Conservation (phyloP, 345 rosid species). For the Salix brachista region DNA sequence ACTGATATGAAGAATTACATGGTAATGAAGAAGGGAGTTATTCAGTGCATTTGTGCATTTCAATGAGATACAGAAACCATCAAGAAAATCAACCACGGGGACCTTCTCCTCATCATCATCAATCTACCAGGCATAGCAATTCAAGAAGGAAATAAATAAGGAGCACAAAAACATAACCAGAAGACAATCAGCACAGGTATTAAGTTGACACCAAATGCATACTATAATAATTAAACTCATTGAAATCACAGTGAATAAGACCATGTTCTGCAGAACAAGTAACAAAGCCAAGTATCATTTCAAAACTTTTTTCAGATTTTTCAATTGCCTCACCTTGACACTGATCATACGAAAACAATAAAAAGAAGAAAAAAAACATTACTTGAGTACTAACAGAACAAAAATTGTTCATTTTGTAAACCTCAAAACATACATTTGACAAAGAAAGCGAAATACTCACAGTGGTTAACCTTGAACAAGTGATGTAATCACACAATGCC, state of each 20-base stretch:
- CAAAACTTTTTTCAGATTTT: conserved; percentile 73
- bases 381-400: too few species aligned
- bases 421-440: too few species aligned
- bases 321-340: conserved; percentile 79
- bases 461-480: conserved; percentile 85
- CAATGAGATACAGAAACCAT: conserved; percentile 96
- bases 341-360: conserved; percentile 34
- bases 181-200: too few species aligned
- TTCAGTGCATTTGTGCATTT: conserved; percentile 84
- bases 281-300: conserved; percentile 67
- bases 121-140: conserved; percentile 41
- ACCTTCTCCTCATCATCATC: conserved; percentile 92
- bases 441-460: conserved; percentile 37
- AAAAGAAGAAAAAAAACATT: too few species aligned
- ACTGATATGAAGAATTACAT: neutral
- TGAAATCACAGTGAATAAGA: conserved; percentile 92
- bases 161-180: too few species aligned
- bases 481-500: conserved; percentile 92
- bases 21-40: neutral
- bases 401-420: too few species aligned
- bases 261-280: conserved; percentile 86
- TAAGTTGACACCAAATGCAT: conserved; percentile 12
- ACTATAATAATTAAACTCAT: conserved; percentile 92
- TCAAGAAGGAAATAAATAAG: too few species aligned
- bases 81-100: conserved; percentile 86